Evolutionary conservation across 176 grass and related monocot species (phyloP).

Genomic region (Pontederia paniculata): DNA sequence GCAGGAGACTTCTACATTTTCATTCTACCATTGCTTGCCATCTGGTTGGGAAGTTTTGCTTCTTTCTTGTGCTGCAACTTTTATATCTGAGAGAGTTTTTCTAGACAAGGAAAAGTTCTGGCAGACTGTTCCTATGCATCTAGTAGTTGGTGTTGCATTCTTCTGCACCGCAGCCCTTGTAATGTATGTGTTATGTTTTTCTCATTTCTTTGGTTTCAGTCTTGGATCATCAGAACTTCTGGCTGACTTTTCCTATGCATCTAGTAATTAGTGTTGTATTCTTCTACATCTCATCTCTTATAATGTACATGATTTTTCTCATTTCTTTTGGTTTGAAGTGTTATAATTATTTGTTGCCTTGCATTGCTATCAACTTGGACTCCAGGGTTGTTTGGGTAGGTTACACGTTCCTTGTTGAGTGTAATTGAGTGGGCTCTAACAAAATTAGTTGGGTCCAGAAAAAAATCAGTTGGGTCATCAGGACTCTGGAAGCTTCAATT

Average conservation of each 20-base stretch:
- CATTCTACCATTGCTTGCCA: constrained; percentile 61
- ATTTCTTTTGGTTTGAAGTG: too few species aligned
- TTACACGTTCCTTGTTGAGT: too few species aligned
- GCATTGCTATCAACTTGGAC: too few species aligned
- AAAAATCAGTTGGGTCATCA: too few species aligned
- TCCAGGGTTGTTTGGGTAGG: too few species aligned
- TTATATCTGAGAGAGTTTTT: constrained; percentile 69
- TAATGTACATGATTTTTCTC: too few species aligned
- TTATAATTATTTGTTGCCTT: too few species aligned
- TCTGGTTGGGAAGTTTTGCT: constrained; percentile 65
- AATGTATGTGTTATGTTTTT: constrained; percentile 41
- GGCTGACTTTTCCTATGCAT: constrained; percentile 69
- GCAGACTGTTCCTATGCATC: constrained; percentile 68
- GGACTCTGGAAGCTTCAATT: too few species aligned
- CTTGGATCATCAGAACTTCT: constrained; percentile 21
- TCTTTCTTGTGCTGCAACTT: constrained; percentile 44
- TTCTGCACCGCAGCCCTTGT: constrained; percentile 44
- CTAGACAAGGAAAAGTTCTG: constrained; percentile 52
- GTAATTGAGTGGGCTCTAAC: too few species aligned
- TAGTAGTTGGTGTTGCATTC: constrained; percentile 58
- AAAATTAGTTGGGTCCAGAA: too few species aligned
- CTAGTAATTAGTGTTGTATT: constrained; percentile 55
- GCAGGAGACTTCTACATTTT: constrained; percentile 40
- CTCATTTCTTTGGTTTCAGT: too few species aligned
- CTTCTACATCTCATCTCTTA: constrained; percentile 25